Base-by-base conservation (phyloP, 257 asterid species). In the Nicotiana otophora region DNA sequence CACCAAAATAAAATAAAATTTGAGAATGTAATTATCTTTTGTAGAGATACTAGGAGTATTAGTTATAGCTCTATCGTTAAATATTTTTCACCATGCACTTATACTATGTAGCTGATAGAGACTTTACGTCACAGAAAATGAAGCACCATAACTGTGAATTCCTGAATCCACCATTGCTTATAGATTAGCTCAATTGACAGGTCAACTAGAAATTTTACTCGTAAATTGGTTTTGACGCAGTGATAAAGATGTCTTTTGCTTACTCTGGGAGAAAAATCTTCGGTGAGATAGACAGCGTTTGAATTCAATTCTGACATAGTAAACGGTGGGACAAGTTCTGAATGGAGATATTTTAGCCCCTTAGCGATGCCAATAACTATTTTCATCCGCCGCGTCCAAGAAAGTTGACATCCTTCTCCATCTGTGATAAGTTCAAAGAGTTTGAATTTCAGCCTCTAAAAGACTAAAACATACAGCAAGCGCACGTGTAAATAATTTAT, bases 241-340 rank as follows among this genome's bases (percentile, higher is more conserved):
- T 28, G 42, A 51, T 51, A 15, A 15, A 51, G 28, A 75, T 48
- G 15, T 7, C 20, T 53, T 66, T n/a, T 2, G 46, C 64, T 17
- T 81, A 96, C 99, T 98, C 91, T 96, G 17, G 99, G 99, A 68
- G 96, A 95, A 84, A 95, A 96, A 87, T 96, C 98, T 54, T 95
- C 99, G 2, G 99, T 95, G 55, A 96, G 94, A 89, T 96, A 95
- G 3, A 96, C 92, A 5, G 98, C 88, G 80, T 87, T 92, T 2
- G 98, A 95, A 81, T 89, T 92, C 89, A 96, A 78, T 69, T 95
- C 96, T 19, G 96, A 95, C 81, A 96, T 88, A 14, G 98, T 93
- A 86, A 94, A 93, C 9, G 98, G 98, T 1, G 98, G 98, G 78
- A 90, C 85, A 31, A 93, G 91, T 83, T 96, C 97, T 1, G 98